Evolutionary conservation across 139 green algal genomes (phyloP), one percentile per base, ranked within the genome.

Genomic region (Closterium sp.): DNA sequence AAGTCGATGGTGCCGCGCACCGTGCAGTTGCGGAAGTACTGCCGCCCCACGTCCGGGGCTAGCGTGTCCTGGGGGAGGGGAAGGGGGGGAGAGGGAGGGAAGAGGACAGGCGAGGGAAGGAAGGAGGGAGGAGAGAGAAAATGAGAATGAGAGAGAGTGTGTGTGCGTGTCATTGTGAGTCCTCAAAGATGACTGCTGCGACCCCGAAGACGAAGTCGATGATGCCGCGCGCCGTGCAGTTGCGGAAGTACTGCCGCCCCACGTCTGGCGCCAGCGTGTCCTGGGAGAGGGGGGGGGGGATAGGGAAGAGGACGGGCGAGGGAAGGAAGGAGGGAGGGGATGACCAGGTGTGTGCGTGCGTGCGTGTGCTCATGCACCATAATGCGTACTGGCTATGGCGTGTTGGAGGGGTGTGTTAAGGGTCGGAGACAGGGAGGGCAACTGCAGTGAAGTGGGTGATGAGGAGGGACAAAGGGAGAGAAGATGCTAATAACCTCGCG

Each of bases 1-100:
- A 88, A 91, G 88, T 91, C 88, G 8, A 91, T 84, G 16, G 88
- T 88, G 81, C 88, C 88, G 28, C 19, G 28, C 4, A 91, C n/a
- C 2, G 31, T 32, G 88, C 88, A 91, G 83, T 91, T 87, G 88
- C 84, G 33, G 55, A 88, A 91, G 88, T 91, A 91, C 3, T 91
- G 88, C 2, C 88, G 84, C 2, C 88, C 88, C 33, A 34, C 30
- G 12, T 88, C 21, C n/a, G 33, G 30, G 12, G 31, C 87, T 36
- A 90, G 21, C 31, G 87, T 90, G 87, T 90, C 87, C 66, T 90
- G 87, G 8, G 25, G n/a, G 25, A 25, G 25, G 33, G 33, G 12
- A 19, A 76, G 2, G 3, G 4, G 55, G 55, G 10, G 55, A 19
- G 12, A 19, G 4, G 1, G 55, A 4, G 6, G 36, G 36, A 12